Evolutionary conservation across 2,329 filamentous ascomycete species (phyloP), one percentile per base, ranked within the genome.

Genomic region (Paecilomyces fulvus): DNA sequence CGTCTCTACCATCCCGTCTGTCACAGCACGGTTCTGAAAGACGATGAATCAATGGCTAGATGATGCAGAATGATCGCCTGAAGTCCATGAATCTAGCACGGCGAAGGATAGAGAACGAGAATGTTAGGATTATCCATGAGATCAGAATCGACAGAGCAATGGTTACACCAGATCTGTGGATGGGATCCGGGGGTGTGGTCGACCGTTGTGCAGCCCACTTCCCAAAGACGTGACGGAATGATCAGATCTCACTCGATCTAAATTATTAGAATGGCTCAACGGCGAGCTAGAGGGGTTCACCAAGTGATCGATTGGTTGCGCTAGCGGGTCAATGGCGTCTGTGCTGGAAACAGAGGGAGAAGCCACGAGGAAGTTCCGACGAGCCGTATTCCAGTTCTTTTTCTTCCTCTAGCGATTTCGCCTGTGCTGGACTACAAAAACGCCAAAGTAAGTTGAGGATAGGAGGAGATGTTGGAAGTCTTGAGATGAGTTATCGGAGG

Each of bases 1-100:
- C 33, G 48, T 57, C 51, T 43, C 30, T 33, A 37, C 51, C 30
- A 37, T 53, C 48, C 20, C 48, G 37, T 17, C 37, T n/a, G 37
- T 9, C 37, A 43, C 37, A 20, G 37, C 37, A 43, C 37, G 14
- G n/a, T 43, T 43, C 37, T 6, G 37, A 25, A 52, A 52, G n/a
- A 50, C 11, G 11, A 50, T 14, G 12, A 31, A 52, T n/a, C 28
- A 9, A 11, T 20, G 50, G 14, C 17, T 30, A 23, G 49, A 10
- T 17, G 30, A 21, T 11, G 50, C 50, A 30, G 25, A 14, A 52
- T 43, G 37, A 43, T 17, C 5, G n/a, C n/a, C 37, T n/a, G 37
- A 43, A 17, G 12, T 6, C n/a, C 33, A n/a, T 14, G 33, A n/a
- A 14, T 37, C n/a, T 37, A 14, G 12, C 37, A 43, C n/a, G 37